Evolutionary conservation across 345 rosid species (phyloP), one percentile per base, ranked within the genome.

Genomic region (Populus euphratica): DNA sequence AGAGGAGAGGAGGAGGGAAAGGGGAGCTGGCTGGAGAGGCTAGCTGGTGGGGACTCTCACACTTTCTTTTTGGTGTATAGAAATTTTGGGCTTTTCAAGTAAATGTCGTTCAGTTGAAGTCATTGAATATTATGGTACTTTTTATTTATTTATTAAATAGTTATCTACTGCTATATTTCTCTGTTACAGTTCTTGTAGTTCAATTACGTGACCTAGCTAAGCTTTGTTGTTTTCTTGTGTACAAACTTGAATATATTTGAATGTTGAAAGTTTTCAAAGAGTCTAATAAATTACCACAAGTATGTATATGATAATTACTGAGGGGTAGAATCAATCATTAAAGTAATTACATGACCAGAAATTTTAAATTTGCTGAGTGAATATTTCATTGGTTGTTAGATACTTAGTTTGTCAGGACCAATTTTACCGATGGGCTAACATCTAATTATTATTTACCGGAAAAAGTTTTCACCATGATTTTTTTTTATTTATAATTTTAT

Each of bases 71-170:
- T 78, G 72, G 50, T 62, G 86, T 74, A 83, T 76, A 85, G 4
- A 74, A 85, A 80, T 86, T 68, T 73, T 61, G 73, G 27, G 82
- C 71, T 82, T 73, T 41, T 65, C 69, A 65, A 83, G 77, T 88
- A 64, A 83, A 77, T 86, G 86, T 70, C 20, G 75, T 76, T 83
- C 83, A 72, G 83, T 69, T 79, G 83, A 82, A 74, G 77, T 79
- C 84, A 81, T 84, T 84, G 72, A 84, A 77, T 81, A 39, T 11
- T 16, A 72, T 25, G 14, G 16, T 59, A 59, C 50, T 10, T 14
- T 35, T 33, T n/a, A n/a, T 21, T 13, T 2, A 2, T 31, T 50
- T 1, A 35, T 16, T 17, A 20, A 68, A 20, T 17, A 43, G 36
- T 70, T 43, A 65, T 44, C 20, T 31, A 11, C 47, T 31, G 14